Evolutionary conservation across 352 stramenopile species (phyloP).

Genomic region (Phytopythium sindhum): DNA sequence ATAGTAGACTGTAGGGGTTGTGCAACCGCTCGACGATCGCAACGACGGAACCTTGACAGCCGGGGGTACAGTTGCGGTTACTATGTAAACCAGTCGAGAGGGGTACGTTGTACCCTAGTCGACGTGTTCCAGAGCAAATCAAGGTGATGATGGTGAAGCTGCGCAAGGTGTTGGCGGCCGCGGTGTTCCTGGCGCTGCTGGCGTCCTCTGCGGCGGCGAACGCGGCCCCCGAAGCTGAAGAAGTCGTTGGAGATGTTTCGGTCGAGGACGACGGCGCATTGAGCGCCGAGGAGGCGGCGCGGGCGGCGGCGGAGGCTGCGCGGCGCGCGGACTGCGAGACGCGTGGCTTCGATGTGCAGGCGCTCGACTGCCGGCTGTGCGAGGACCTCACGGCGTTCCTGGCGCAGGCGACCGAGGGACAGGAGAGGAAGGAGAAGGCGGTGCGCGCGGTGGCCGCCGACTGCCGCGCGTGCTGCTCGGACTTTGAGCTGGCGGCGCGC

Average conservation of each 20-base stretch:
- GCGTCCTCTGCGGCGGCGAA: not conserved
- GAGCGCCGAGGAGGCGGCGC: slow-evolving; percentile 7
- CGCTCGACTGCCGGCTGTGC: slow-evolving; percentile 62
- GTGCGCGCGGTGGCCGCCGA: slow-evolving; percentile 10
- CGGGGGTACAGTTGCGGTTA: not conserved
- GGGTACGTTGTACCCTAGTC: not conserved
- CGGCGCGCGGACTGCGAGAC: slow-evolving; percentile 21
- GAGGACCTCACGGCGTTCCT: slow-evolving; percentile 40
- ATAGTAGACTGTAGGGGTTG: not conserved
- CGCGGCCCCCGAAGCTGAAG: not conserved
- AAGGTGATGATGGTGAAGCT: not conserved
- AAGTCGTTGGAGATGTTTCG: not conserved
- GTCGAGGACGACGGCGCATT: not conserved
- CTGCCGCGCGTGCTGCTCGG: slow-evolving; percentile 52
- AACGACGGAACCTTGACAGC: not conserved
- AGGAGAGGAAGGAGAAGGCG: not conserved
- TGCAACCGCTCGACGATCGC: not conserved
- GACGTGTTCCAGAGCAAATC: not conserved
- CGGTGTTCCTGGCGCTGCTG: slow-evolving; percentile 1
- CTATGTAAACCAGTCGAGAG: not conserved
- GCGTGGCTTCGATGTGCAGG: slow-evolving; percentile 53
- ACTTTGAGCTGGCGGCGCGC: slow-evolving; percentile 31
- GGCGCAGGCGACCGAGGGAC: slow-evolving; percentile 14
- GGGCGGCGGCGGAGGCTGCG: not conserved
- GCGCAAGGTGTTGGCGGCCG: not conserved